These are phyloP conservation scores for Arctium lappa DNA, from an alignment of 129 eudicot genomes.

Conservation along the genomic window DNA sequence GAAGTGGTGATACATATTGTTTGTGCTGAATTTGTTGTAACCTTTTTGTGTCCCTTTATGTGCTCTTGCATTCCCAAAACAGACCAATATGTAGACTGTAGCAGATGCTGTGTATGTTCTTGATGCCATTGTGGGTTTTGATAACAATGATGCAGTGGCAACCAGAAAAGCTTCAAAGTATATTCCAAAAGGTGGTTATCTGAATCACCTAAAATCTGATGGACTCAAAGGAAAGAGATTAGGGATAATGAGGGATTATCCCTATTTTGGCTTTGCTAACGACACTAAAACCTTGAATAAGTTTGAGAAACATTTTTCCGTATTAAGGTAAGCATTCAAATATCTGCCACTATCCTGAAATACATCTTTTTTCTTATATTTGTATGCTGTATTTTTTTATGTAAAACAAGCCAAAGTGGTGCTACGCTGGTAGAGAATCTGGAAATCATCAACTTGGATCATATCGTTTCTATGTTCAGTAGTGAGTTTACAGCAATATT, in stretches of 20 bases:
- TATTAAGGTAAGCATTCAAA: constrained; percentile 33
- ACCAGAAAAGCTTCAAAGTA: constrained; percentile 48
- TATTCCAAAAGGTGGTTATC: constrained; percentile 58
- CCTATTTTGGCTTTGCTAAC: constrained; percentile 30
- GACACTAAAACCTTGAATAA: constrained; percentile 29
- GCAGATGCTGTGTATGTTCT: constrained; percentile 62
- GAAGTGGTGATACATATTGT: background rate
- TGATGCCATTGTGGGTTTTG: constrained; percentile 60
- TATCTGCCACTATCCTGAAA: background rate
- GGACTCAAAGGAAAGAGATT: constrained; percentile 62
- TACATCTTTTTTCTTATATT: background rate
- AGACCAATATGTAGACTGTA: constrained; percentile 65
- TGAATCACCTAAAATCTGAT: constrained; percentile 41
- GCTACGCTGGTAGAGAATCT: constrained; percentile 49
- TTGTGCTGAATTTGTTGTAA: background rate
- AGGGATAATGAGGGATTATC: constrained; percentile 42
- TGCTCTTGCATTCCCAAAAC: background rate
- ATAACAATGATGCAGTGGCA: constrained; percentile 49
- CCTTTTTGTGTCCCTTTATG: background rate
- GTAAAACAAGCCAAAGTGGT: constrained; percentile 39
- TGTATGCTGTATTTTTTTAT: background rate
- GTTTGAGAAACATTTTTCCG: constrained; percentile 45
- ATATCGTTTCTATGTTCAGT: constrained; percentile 19
- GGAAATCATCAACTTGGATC: constrained; percentile 25
- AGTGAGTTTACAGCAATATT: constrained; percentile 31